Conservation (phyloP, 2,329 filamentous ascomycete species). For the Amauroascus verrucosus region DNA sequence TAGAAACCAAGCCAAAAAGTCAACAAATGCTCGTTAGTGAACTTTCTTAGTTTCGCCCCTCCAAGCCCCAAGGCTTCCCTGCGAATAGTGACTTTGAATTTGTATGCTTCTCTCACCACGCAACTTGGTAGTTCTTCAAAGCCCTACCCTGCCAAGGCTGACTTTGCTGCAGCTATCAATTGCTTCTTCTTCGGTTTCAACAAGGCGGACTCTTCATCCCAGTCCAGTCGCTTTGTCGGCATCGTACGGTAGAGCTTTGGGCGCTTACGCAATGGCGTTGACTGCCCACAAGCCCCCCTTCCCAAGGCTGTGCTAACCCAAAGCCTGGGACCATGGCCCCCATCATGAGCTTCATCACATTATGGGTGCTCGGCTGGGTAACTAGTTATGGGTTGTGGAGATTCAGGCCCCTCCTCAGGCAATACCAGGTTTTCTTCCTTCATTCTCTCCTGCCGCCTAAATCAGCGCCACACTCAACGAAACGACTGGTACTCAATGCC, state of each 20-base stretch:
- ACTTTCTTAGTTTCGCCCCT: background rate
- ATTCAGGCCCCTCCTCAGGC: too few species aligned
- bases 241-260: background rate
- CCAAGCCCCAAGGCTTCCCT: background rate
- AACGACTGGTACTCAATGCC: background rate
- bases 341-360: background rate
- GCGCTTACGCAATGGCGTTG: background rate
- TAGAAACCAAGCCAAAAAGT: background rate
- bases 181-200: background rate
- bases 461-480: too few species aligned
- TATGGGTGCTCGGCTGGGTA: constrained; percentile 8
- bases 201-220: background rate
- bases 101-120: background rate
- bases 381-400: constrained; percentile 7
- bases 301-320: background rate
- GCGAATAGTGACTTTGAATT: constrained; percentile 1
- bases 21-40: background rate
- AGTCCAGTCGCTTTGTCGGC: background rate
- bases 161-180: background rate
- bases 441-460: too few species aligned
- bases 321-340: constrained; percentile 3
- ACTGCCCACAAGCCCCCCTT: background rate
- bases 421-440: too few species aligned
- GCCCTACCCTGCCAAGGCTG: constrained; percentile 2
- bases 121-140: background rate